These are phyloP conservation scores for Phyllosticta ampelicida DNA, from an alignment of 2,329 filamentous ascomycete genomes.

Conservation along the genomic window DNA sequence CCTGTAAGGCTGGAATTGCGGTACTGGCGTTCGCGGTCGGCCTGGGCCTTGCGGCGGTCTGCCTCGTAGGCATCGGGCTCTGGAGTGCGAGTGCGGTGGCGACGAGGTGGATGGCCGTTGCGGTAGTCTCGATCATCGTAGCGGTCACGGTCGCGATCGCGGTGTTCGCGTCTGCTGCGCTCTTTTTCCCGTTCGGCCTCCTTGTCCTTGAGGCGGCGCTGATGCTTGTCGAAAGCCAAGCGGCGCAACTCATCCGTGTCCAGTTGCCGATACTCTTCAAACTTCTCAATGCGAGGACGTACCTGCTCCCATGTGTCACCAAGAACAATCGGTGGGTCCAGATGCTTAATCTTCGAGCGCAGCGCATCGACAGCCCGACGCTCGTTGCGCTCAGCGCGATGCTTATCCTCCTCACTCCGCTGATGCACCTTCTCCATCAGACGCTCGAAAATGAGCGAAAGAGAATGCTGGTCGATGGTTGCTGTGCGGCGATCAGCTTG, in stretches of 20 bases:
- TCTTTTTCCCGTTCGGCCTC: conserved; percentile 63
- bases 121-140: conserved; percentile 38
- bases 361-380: conserved; percentile 75
- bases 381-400: conserved; percentile 71
- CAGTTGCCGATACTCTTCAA: conserved; percentile 74
- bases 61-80: conserved; percentile 92
- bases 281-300: conserved; percentile 65
- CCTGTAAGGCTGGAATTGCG: conserved; percentile 65
- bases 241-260: conserved; percentile 72
- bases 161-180: conserved; percentile 31
- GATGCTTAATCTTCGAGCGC: conserved; percentile 74
- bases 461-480: conserved; percentile 69
- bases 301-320: conserved; percentile 85
- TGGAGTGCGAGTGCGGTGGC: conserved; percentile 63
- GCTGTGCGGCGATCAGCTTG: conserved; percentile 78
- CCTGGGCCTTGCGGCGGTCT: conserved; percentile 84
- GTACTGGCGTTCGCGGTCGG: conserved; percentile 88
- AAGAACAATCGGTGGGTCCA: conserved; percentile 70
- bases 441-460: conserved; percentile 75
- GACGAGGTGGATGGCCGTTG: conserved; percentile 29
- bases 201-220: conserved; percentile 83
- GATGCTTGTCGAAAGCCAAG: conserved; percentile 80
- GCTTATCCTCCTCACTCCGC: conserved; percentile 73
- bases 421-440: conserved; percentile 78
- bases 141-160: conserved; percentile 36